Evolutionary conservation across 2,329 filamentous ascomycete species (phyloP), one percentile per base, ranked within the genome.

Genomic region (Chaetoscypha palmicola): DNA sequence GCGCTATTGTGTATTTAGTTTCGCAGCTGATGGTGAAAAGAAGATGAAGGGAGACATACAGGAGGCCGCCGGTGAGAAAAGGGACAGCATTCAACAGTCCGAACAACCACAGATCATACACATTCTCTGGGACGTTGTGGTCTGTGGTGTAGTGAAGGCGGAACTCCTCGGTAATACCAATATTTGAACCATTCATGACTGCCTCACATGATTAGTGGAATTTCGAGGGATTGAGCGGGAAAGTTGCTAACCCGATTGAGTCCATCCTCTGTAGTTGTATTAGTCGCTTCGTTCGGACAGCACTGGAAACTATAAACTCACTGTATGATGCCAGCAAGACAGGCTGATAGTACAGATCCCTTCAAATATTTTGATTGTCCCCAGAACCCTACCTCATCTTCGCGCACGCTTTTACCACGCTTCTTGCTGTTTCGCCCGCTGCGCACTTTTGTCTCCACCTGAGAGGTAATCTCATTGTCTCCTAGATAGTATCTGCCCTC

Each of bases 351-450:
- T 20, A 38, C 12, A 11, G 35, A 38, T 9, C 35, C 35, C 24
- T 38, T 38, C 3, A 38, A 12, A 24, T 38, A 38, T 38, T 38
- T 38, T 38, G 35, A 38, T 20, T 38, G 35, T 5, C 17, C 19
- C 21, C 35, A 38, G n/a, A 38, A 38, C 12, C 35, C 35, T 23
- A 8, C 19, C n/a, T 38, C 10, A 7, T 22, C 21, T 23, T 22
- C 21, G 19, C n/a, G 33, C 12, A 11, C 21, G 11, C 21, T 35
- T 5, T 17, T 17, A 14, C 19, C 19, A 17, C 19, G n/a, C n/a
- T n/a, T n/a, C n/a, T n/a, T n/a, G n/a, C n/a, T n/a, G n/a, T n/a
- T n/a, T n/a, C n/a, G n/a, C n/a, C n/a, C n/a, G n/a, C n/a, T n/a
- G n/a, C n/a, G n/a, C n/a, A n/a, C n/a, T n/a, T n/a, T n/a, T n/a